These are phyloP conservation scores for Trichoderma asperellum DNA, from an alignment of 2,329 filamentous ascomycete species.

Conservation along the genomic window DNA sequence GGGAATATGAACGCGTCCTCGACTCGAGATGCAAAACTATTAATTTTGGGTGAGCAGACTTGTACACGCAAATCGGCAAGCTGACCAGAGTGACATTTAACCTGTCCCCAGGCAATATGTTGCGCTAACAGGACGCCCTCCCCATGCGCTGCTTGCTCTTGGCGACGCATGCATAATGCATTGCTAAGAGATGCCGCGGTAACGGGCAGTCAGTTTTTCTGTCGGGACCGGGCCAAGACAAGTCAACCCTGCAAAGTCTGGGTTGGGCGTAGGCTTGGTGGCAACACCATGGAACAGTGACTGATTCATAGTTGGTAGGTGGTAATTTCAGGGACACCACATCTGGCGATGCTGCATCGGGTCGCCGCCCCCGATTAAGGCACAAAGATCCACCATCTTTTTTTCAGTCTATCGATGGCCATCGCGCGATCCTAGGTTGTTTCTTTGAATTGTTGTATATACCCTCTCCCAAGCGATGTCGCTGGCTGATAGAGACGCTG, in stretches of 20 bases:
- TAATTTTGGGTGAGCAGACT: not conserved
- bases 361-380: slow-evolving; percentile 14
- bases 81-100: not conserved
- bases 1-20: not conserved
- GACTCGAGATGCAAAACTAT: not conserved
- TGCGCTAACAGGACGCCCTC: not conserved
- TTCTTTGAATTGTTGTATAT: not conserved
- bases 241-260: not conserved
- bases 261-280: not conserved
- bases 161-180: slow-evolving; percentile 2
- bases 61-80: not conserved
- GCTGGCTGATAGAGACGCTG: not conserved
- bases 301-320: slow-evolving; percentile 19
- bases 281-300: slow-evolving; percentile 2
- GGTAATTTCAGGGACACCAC: slow-evolving; percentile 26
- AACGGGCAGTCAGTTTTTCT: not conserved
- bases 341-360: slow-evolving; percentile 19
- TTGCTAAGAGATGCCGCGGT: not conserved
- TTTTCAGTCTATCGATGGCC: not conserved
- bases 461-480: not conserved
- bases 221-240: slow-evolving; percentile 6
- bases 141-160: not conserved
- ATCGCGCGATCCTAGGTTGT: not conserved
- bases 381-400: slow-evolving; percentile 3
- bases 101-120: not conserved